Conservation (phyloP, 164 flowering plant genomes). For the Chimonanthus salicifolius region DNA sequence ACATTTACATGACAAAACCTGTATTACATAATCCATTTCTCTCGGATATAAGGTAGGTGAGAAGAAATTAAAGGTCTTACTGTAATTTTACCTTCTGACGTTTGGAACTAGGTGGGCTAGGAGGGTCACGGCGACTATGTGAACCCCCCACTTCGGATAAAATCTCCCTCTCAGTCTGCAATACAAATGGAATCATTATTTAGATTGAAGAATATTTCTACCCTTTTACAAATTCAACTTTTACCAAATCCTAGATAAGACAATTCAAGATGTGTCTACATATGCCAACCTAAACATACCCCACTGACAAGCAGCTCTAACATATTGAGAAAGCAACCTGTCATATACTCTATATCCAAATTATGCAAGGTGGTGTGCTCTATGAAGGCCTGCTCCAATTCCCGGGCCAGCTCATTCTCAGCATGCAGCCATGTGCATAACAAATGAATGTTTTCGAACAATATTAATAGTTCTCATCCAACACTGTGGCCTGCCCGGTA, state of each 20-base stretch:
- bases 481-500: too few species aligned
- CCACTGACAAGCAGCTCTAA: neutral
- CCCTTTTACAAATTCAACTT: neutral
- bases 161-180: slow-evolving; percentile 29
- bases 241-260: neutral
- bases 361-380: too few species aligned
- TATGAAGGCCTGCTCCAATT: too few species aligned
- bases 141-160: slow-evolving; percentile 21
- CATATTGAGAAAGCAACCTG: too few species aligned
- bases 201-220: too few species aligned
- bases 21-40: too few species aligned
- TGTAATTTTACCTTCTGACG: slow-evolving; percentile 51
- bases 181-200: neutral
- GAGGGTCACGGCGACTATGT: slow-evolving; percentile 21
- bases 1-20: neutral
- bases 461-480: too few species aligned
- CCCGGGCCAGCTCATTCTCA: too few species aligned
- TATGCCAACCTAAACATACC: neutral
- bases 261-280: neutral
- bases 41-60: neutral
- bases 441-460: too few species aligned
- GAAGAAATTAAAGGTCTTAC: neutral
- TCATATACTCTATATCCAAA: neutral
- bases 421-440: too few species aligned
- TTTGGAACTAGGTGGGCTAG: slow-evolving; percentile 40